phyloP scores from a whole-genome alignment of 2,329 filamentous ascomycete genomes.

The Colletotrichum liriopes region DNA sequence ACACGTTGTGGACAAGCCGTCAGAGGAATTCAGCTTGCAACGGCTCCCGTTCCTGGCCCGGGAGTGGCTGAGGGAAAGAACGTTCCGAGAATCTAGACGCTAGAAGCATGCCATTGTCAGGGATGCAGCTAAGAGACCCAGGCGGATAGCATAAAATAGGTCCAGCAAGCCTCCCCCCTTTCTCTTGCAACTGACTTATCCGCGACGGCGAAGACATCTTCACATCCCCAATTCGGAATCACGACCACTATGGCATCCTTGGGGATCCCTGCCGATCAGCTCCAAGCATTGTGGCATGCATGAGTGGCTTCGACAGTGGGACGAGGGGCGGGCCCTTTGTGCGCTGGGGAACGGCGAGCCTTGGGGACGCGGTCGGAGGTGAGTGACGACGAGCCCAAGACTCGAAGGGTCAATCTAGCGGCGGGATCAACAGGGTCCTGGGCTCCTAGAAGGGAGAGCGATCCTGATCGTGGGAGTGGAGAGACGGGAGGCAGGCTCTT shows the following conservation, averaged over 20 bases:
- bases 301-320: constrained; percentile 38
- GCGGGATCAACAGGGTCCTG: constrained; percentile 36
- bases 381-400: constrained; percentile 26
- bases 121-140: constrained; percentile 18
- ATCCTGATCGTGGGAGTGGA: constrained; percentile 32
- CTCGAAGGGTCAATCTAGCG: constrained; percentile 16
- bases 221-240: constrained; percentile 27
- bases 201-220: constrained; percentile 30
- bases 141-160: constrained; percentile 35
- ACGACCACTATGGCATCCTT: constrained; percentile 30
- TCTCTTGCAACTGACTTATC: constrained; percentile 41
- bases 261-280: constrained; percentile 40
- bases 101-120: constrained; percentile 6
- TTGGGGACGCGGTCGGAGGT: not conserved
- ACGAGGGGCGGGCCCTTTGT: constrained; percentile 29
- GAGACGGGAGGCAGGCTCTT: constrained; percentile 40
- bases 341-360: constrained; percentile 11
- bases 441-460: constrained; percentile 30
- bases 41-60: constrained; percentile 6
- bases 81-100: constrained; percentile 33
- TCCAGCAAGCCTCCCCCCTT: constrained; percentile 27
- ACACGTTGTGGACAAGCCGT: constrained; percentile 9
- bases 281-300: constrained; percentile 42
- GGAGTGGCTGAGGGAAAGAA: constrained; percentile 34
- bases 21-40: constrained; percentile 2